A percentile compares a stretch with the other conserved stretches of the same genome.
Conservation (phyloP, 768 basidiomycete species). For the Boletus reticulatus region DNA sequence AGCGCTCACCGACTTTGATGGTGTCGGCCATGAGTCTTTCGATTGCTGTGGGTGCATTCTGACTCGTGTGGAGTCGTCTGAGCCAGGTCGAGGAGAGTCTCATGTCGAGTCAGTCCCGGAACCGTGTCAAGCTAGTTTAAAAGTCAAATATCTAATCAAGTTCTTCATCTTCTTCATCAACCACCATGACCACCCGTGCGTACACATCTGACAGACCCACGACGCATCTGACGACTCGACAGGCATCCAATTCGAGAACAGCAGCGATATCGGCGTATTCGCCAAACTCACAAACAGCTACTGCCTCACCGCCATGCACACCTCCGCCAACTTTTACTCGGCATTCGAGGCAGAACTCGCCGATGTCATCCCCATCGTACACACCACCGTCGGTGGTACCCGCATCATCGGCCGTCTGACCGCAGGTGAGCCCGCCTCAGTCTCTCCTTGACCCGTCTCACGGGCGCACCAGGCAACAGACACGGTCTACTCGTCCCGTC, state of each 20-base stretch:
- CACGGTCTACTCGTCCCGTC: conserved; percentile 96
- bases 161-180: not conserved
- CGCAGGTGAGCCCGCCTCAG: conserved; percentile 53
- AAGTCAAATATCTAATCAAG: not conserved
- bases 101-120: conserved; percentile 14
- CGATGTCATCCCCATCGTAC: conserved; percentile 93
- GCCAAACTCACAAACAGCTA: conserved; percentile 97
- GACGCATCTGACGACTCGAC: not conserved
- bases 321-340: conserved; percentile 97
- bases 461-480: conserved; percentile 66
- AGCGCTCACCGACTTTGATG: conserved; percentile 53
- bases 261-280: conserved; percentile 95
- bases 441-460: not conserved
- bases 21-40: conserved; percentile 69
- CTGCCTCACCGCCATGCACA: conserved; percentile 90
- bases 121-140: not conserved
- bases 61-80: conserved; percentile 5
- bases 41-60: conserved; percentile 36
- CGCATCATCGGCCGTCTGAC: conserved; percentile 92
- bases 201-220: too few relatives aligned
- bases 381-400: conserved; percentile 93
- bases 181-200: too few relatives aligned
- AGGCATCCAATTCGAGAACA: conserved; percentile 94
- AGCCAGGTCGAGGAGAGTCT: conserved; percentile 4
- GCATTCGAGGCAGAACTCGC: conserved; percentile 93